Evolutionary conservation across 2,329 filamentous ascomycete species (phyloP).

Genomic region (Davidsoniella neocaledoniae): DNA sequence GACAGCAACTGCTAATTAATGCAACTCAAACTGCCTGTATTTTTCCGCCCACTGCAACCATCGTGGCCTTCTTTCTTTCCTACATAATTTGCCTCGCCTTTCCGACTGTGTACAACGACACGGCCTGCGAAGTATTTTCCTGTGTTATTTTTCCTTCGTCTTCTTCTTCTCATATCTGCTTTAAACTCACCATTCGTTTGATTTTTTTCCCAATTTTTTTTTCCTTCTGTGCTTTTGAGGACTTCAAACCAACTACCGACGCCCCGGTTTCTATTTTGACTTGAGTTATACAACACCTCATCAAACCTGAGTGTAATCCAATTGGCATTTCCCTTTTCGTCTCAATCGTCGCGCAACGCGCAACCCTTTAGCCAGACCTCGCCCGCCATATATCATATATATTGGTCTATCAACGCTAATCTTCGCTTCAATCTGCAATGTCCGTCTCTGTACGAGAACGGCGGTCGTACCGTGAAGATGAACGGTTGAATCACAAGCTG

Average conservation of each 20-base stretch:
- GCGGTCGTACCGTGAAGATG: conserved; percentile 25
- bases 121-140: not conserved
- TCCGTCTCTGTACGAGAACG: conserved; percentile 20
- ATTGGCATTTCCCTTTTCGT: not conserved
- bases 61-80: too few species aligned
- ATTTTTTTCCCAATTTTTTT: not conserved
- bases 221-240: not conserved
- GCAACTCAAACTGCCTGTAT: too few species aligned
- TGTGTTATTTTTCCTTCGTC: not conserved
- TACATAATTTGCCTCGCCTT: too few species aligned
- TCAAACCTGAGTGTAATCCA: not conserved
- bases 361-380: not conserved
- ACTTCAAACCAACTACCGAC: too few species aligned
- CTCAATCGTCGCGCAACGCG: conserved; percentile 2
- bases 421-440: conserved; percentile 15
- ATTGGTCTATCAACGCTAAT: not conserved
- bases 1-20: too few species aligned
- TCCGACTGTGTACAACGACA: too few species aligned
- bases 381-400: not conserved
- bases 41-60: too few species aligned
- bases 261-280: too few species aligned
- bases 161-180: not conserved
- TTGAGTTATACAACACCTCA: too few species aligned
- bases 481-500: conserved; percentile 20
- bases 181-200: not conserved